Evolutionary conservation across 352 stramenopile genomes (phyloP).

Genomic region (Globisporangium mamillatum): DNA sequence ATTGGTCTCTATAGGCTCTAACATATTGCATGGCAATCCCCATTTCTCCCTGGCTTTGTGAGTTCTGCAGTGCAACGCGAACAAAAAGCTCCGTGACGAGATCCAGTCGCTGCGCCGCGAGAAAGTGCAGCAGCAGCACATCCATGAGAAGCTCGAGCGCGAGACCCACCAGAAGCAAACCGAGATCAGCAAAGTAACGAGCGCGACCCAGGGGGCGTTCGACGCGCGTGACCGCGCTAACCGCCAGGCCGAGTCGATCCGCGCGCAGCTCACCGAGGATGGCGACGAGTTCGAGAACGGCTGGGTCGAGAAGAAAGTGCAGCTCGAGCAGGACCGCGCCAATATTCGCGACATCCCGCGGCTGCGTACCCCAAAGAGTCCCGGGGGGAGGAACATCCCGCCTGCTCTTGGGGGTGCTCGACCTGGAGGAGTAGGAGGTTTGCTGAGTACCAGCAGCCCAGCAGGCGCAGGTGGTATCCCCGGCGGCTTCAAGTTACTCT

Average conservation of each 20-base stretch:
- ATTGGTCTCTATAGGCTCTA: too few relatives aligned
- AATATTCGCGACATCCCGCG: conserved; percentile 75
- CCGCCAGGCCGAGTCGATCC: conserved; percentile 72
- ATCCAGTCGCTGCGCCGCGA: conserved; percentile 78
- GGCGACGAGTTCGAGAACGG: conserved; percentile 80
- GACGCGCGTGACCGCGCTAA: conserved; percentile 84
- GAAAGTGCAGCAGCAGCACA: conserved; percentile 72
- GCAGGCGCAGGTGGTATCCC: conserved; percentile 11
- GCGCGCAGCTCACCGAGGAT: conserved; percentile 75
- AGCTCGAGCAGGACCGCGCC: conserved; percentile 83
- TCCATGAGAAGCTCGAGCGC: conserved; percentile 76
- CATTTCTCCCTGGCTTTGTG: too few relatives aligned
- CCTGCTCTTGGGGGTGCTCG: neutral
- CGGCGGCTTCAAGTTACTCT: conserved; percentile 52
- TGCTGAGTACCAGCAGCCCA: neutral
- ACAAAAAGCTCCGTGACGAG: conserved; percentile 77
- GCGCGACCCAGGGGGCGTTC: conserved; percentile 76
- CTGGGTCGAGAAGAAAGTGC: conserved; percentile 78
- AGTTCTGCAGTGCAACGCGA: conserved; percentile 49
- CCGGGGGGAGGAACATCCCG: conserved; percentile 9
- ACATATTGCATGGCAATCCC: too few relatives aligned
- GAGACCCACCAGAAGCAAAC: conserved; percentile 84
- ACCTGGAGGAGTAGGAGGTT: neutral
- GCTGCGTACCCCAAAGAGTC: conserved; percentile 58
- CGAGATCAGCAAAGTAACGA: conserved; percentile 75